These are phyloP conservation scores for Zancudomyces culisetae DNA, from an alignment of 371 early-diverging fungal species.

Conservation along the genomic window DNA sequence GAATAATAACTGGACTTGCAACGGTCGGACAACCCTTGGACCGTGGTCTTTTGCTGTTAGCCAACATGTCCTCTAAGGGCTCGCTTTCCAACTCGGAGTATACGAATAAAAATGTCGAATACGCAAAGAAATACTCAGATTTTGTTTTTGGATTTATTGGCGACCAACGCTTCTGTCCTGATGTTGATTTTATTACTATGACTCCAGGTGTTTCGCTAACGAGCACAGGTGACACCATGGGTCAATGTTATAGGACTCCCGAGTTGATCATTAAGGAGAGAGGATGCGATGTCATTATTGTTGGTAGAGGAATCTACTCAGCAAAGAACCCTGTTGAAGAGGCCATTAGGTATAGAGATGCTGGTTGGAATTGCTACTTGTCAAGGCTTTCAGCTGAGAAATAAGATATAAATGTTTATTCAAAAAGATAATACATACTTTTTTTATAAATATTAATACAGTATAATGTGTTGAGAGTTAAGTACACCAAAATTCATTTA, in stretches of 20 bases:
- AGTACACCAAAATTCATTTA: neutral
- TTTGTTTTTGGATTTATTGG: slow-evolving; percentile 92
- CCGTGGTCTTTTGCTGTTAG: slow-evolving; percentile 69
- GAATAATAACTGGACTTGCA: slow-evolving; percentile 75
- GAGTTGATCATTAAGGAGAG: slow-evolving; percentile 60
- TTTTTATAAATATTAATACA: neutral
- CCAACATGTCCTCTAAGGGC: slow-evolving; percentile 92
- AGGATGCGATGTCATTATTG: slow-evolving; percentile 88
- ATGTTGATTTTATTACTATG: slow-evolving; percentile 74
- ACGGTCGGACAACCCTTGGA: slow-evolving; percentile 65
- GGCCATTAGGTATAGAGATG: slow-evolving; percentile 67
- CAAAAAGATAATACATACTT: too few species aligned
- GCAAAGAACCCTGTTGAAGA: slow-evolving; percentile 45
- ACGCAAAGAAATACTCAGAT: slow-evolving; percentile 68
- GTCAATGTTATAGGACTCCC: slow-evolving; percentile 89
- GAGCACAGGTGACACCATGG: slow-evolving; percentile 62
- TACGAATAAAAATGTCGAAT: slow-evolving; percentile 61
- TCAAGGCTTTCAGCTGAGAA: too few species aligned
- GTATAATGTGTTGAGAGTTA: neutral
- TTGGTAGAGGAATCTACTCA: slow-evolving; percentile 84
- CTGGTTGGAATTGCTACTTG: slow-evolving; percentile 85
- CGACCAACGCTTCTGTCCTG: slow-evolving; percentile 40
- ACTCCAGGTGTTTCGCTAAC: slow-evolving; percentile 86
- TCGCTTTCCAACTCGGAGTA: slow-evolving; percentile 58
- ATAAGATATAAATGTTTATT: too few species aligned